phyloP scores from a whole-genome alignment of 2,329 filamentous ascomycete species.

The Cladosporium sp. region DNA sequence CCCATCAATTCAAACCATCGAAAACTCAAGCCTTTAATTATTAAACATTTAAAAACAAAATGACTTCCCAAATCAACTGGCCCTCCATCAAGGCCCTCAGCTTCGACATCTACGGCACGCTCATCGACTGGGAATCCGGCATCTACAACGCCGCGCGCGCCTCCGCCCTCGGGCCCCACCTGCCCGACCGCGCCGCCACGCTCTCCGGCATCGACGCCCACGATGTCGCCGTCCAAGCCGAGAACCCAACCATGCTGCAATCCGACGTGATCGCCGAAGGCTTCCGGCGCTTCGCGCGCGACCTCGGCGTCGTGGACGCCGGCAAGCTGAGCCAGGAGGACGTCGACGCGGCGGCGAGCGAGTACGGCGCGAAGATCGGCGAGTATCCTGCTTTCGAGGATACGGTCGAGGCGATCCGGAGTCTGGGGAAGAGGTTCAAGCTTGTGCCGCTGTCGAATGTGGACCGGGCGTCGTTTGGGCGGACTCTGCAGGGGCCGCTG shows the following conservation, averaged over 20 bases:
- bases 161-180: constrained; percentile 41
- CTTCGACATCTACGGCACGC: constrained; percentile 75
- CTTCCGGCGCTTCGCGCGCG: constrained; percentile 24
- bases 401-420: constrained; percentile 47
- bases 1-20: background rate
- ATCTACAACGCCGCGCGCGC: constrained; percentile 49
- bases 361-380: constrained; percentile 49
- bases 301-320: constrained; percentile 40
- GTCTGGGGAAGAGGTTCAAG: constrained; percentile 48
- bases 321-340: constrained; percentile 44
- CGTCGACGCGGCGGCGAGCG: constrained; percentile 35
- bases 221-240: constrained; percentile 45
- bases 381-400: constrained; percentile 54
- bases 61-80: constrained; percentile 25
- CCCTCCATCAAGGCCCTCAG: constrained; percentile 45
- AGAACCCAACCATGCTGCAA: constrained; percentile 55
- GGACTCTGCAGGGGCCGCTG: constrained; percentile 45
- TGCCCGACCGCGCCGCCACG: constrained; percentile 40
- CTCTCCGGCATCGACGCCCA: constrained; percentile 42
- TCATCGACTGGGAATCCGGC: constrained; percentile 72
- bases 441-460: constrained; percentile 58
- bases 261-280: constrained; percentile 42
- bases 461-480: constrained; percentile 47
- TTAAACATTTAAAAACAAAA: constrained; percentile 4
- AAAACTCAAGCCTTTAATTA: background rate